Evolutionary conservation across 129 eudicot species (phyloP).

Genomic region (Daucus carota): DH1_v3.0 NC_030386.2:4338501-4339000

Average conservation of each 20-base stretch:
- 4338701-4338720: not conserved
- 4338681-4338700: not conserved
- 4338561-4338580: not conserved
- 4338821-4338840: no score
- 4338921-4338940: conserved; percentile 34
- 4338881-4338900: conserved; percentile 65
- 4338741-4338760: no score
- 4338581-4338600: not conserved
- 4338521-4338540: not conserved
- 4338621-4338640: not conserved
- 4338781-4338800: no score
- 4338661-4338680: not conserved
- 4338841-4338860: conserved; percentile 9
- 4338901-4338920: conserved; percentile 56
- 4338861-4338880: conserved; percentile 83
- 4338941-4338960: conserved; percentile 5
- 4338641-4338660: not conserved
- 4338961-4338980: not conserved
- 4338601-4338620: not conserved
- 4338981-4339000: not conserved
- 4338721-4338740: no score
- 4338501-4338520: not conserved
- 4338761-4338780: no score
- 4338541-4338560: not conserved
- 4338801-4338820: no score